Base-by-base conservation (phyloP, 805 yeast genomes). In the Spathaspora gorwiae region DNA sequence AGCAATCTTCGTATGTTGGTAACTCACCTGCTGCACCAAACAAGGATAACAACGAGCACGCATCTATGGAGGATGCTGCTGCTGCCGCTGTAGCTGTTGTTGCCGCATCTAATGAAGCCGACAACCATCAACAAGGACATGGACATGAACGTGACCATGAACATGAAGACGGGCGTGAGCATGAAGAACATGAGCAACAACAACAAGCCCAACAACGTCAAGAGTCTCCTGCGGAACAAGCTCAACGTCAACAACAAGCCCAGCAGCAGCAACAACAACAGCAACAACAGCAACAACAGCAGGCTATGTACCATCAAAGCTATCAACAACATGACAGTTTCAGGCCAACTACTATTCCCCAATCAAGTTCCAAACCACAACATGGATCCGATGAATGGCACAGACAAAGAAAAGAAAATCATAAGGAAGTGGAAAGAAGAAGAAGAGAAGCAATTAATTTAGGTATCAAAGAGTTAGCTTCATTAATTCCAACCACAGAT, bases 401-500 rank as follows among this genome's bases (percentile, higher is more conserved):
- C 60, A 76, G 76, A 49, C 80, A 81, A 61, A 81, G 97, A 57
- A 83, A 86, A 57, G 87, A 87, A 56, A 90, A 89, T 65, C 99
- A 94, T 71, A 90, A 90, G 66, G 97, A 90, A 66, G 97, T 90
- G 19, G 97, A 90, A 68, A 78, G 96, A 60, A 81, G 96, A 55
- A 80, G 97, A 65, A 80, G 97, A 59, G 96, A 90, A 61, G 79
- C 83, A 39, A 90, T 90, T 60, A 90, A 89, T 66, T 70, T 75
- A 36, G 97, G 96, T n/a, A 89, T 90, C 59, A 81, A 80, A 56
- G 87, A 83, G 54, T 73, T 90, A 54, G 85, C 90, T 30, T 79
- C 79, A 24, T 64, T 90, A 48, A 79, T 90, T 45, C 96, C 96
- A 13, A 81, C 87, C 11, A 79, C 82, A 41, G 96, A 89, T 59